Conservation (phyloP, 306 rosid genomes). For the Crotalaria pallida region DNA sequence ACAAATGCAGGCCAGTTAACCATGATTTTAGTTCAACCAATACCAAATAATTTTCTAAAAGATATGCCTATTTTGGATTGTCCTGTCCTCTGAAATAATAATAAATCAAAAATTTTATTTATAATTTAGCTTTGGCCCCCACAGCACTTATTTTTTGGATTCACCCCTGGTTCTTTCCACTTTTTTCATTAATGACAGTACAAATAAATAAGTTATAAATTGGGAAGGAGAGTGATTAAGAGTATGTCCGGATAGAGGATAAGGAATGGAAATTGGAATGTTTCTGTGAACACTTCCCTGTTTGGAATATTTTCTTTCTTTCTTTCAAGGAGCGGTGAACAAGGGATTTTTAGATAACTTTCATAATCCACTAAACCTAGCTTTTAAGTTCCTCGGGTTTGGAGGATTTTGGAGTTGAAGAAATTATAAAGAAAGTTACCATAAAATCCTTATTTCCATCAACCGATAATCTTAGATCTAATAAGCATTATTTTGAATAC, state of each 20-base stretch:
- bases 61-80: constrained; percentile 3
- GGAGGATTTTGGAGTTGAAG: neutral
- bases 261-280: neutral
- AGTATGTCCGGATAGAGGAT: neutral
- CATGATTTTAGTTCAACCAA: constrained; percentile 1
- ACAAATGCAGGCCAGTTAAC: neutral
- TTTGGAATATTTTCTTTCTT: neutral
- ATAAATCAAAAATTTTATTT: too few species aligned
- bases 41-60: constrained; percentile 1
- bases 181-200: neutral
- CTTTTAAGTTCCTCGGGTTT: neutral
- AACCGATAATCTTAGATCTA: constrained; percentile 11
- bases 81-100: neutral
- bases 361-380: neutral
- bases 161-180: neutral
- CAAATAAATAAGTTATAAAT: neutral
- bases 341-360: neutral
- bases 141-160: neutral
- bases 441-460: neutral
- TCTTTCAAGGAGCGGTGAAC: neutral
- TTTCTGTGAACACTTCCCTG: neutral
- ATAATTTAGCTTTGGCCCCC: neutral
- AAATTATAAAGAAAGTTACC: neutral
- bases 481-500: constrained; percentile 36
- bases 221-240: neutral